Conservation (phyloP, 306 rosid genomes). For the Quercus cerris region DNA sequence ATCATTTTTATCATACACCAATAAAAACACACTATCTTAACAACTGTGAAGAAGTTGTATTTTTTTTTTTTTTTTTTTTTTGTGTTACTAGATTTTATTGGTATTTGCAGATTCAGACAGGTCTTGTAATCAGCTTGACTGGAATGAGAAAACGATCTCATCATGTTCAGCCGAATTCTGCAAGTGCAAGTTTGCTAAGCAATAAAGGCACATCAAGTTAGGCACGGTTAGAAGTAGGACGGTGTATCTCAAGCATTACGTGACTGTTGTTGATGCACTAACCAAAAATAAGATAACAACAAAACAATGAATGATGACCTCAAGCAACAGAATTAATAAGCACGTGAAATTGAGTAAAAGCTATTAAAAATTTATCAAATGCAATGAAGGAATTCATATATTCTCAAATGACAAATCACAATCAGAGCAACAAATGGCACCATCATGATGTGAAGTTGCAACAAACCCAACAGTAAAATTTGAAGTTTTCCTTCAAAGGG, state of each 20-base stretch:
- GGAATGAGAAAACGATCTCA: not conserved
- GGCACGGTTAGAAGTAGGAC: not conserved
- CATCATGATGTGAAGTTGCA: constrained; percentile 42
- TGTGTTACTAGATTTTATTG: too few relatives aligned
- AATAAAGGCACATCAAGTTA: not conserved
- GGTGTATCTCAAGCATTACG: not conserved
- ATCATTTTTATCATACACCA: too few relatives aligned
- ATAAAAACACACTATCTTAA: too few relatives aligned
- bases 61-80: too few relatives aligned
- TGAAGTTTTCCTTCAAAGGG: constrained; percentile 55
- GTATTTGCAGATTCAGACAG: not conserved
- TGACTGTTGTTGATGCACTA: too few relatives aligned
- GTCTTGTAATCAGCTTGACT: not conserved
- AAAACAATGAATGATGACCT: not conserved
- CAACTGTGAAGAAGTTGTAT: too few relatives aligned
- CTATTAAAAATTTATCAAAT: constrained; percentile 9
- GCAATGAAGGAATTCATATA: not conserved
- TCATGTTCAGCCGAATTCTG: not conserved
- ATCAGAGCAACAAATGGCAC: too few relatives aligned
- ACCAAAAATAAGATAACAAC: too few relatives aligned
- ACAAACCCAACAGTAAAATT: constrained; percentile 32
- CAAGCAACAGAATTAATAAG: not conserved
- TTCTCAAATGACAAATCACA: constrained; percentile 24
- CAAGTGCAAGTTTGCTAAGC: not conserved
- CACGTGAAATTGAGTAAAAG: constrained; percentile 24